phyloP scores from a whole-genome alignment of 148 eudicot species.

The Fagopyrum esculentum region DNA sequence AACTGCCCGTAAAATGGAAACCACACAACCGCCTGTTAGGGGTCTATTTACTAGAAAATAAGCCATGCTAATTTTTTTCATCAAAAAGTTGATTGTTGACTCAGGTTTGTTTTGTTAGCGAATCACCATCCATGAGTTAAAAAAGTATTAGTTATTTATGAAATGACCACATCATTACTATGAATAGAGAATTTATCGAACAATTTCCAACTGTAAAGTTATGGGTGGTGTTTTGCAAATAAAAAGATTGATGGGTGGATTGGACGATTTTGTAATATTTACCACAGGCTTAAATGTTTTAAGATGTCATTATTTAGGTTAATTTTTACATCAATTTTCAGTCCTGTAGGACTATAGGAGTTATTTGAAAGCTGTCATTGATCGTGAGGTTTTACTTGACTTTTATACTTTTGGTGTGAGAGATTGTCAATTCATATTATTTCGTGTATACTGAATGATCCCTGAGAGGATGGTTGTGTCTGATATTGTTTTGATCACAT shows the following conservation, averaged over 20 bases:
- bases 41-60: not conserved
- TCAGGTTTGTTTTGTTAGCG: not conserved
- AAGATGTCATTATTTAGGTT: not conserved
- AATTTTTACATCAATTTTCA: not conserved
- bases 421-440: not conserved
- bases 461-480: not conserved
- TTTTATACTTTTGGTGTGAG: not conserved
- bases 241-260: no score
- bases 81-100: not conserved
- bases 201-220: no score
- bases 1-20: not conserved
- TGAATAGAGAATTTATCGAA: no score
- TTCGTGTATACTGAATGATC: not conserved
- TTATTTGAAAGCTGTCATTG: not conserved
- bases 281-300: not conserved
- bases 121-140: not conserved
- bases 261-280: not conserved
- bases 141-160: not conserved
- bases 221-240: no score
- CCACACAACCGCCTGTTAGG: not conserved
- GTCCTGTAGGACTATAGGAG: not conserved
- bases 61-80: not conserved
- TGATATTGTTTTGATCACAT: not conserved
- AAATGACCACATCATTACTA: not conserved
- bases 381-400: not conserved